Evolutionary conservation across 352 stramenopile species (phyloP), one percentile per base, ranked within the genome.

Genomic region (Phytophthora ohioensis): DNA sequence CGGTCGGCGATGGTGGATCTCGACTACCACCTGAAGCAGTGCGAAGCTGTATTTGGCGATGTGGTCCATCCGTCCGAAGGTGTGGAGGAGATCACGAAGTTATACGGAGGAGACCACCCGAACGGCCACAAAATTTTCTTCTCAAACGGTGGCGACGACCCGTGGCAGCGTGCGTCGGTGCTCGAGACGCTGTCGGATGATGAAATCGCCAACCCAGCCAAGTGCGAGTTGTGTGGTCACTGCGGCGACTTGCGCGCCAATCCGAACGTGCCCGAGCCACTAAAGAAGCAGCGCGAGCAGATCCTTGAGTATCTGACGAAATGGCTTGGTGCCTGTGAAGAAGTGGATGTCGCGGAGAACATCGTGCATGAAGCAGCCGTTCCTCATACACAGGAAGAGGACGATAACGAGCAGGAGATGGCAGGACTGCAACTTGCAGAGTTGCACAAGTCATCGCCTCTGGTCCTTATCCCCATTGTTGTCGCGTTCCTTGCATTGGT

Each of bases 91-190:
- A 88, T 87, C 62, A 87, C 73, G 11, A 73, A 92, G 70, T 70
- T 86, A 21, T 97, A 94, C 59, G 91, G 91, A 13, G 91, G 87
- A 34, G 77, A 82, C n/a, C 75, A 89, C 34, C 91, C 91, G 8
- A 64, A 78, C 34, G 84, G 80, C 11, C 84, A 94, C 71, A 91
- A 87, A 36, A 85, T 97, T 34, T 96, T 94, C 69, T 96, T 94
- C 55, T 88, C 86, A 27, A 93, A 96, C 59, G 87, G 84, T 35
- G 83, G 73, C 0, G 91, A 97, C 62, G 91, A 97, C 36, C 91
- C 91, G 32, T 97, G 91, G 91, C 87, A 95, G 67, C 84, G 85
- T 31, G 88, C 87, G 8, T 94, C 83, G 0, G 84, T 97, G 41
- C 63, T 88, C 13, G 46, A 85, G 31, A 86, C 78, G 17, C 57